Evolutionary conservation across 371 early-diverging fungal genomes (phyloP).

Genomic region (Rhizopus arrhizus): DNA sequence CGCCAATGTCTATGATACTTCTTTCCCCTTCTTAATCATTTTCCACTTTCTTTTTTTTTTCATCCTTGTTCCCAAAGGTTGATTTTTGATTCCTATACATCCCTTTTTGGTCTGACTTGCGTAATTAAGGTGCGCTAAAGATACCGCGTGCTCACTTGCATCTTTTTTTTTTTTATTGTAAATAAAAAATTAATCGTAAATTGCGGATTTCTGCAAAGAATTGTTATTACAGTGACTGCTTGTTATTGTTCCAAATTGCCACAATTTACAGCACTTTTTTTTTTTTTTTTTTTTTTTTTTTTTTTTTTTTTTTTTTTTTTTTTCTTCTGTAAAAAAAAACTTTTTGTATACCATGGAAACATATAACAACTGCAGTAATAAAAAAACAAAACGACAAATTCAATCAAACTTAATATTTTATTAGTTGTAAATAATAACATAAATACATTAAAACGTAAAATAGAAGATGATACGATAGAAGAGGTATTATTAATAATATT

Average conservation of each 20-base stretch:
- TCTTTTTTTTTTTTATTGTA: too few species aligned
- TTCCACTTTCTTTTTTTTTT: too few species aligned
- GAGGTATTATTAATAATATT: background rate
- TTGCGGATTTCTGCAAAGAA: background rate
- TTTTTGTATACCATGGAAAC: slow-evolving; percentile 3
- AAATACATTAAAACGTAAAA: slow-evolving; percentile 1
- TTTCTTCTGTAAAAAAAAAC: background rate
- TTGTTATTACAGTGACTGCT: background rate
- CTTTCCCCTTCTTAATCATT: too few species aligned
- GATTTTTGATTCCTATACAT: too few species aligned
- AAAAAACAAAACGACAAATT: background rate
- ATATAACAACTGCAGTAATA: slow-evolving; percentile 3
- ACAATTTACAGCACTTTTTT: background rate
- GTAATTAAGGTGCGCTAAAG: too few species aligned
- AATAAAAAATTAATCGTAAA: too few species aligned
- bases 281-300: slow-evolving; percentile 2
- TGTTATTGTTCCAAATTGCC: background rate
- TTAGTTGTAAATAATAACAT: slow-evolving; percentile 8
- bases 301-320: background rate
- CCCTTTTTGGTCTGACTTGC: too few species aligned
- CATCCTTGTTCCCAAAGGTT: too few species aligned
- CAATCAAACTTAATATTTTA: background rate
- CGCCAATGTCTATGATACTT: too few species aligned
- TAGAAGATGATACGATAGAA: slow-evolving; percentile 5
- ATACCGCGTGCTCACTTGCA: too few species aligned